Conservation (phyloP, 163 green algal species). For the Chlorella variabilis region DNA sequence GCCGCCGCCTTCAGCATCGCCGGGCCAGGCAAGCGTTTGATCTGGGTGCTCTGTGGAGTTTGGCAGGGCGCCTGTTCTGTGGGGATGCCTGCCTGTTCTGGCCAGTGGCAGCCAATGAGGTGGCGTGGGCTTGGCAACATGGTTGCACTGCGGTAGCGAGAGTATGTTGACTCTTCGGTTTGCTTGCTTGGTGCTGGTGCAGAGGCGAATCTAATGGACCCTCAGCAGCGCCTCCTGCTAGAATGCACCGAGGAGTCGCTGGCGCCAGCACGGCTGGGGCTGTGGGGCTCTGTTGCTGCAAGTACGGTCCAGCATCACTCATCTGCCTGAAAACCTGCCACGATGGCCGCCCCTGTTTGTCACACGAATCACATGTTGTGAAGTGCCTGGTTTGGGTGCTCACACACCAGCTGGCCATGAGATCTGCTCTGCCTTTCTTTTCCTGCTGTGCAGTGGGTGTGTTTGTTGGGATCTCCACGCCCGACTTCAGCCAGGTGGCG, state of each 20-base stretch:
- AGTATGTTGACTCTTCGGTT: background rate
- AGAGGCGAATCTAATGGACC: slow-evolving; percentile 76
- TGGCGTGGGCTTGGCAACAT: background rate
- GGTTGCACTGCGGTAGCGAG: background rate
- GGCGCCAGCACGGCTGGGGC: background rate
- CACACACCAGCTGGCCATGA: too few species aligned
- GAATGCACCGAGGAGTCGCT: slow-evolving; percentile 48
- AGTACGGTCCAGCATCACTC: too few species aligned
- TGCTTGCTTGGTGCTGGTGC: background rate
- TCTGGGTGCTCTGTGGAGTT: too few species aligned
- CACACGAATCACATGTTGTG: background rate
- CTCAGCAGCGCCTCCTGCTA: slow-evolving; percentile 82
- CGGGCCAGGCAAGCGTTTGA: background rate
- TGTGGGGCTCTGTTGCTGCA: slow-evolving; percentile 33
- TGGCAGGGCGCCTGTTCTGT: too few species aligned
- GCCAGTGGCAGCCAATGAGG: too few species aligned
- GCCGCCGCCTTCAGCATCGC: slow-evolving; percentile 68
- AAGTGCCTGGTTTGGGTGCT: background rate
- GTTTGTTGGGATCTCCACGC: slow-evolving; percentile 82
- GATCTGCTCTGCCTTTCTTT: background rate
- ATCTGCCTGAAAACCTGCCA: background rate
- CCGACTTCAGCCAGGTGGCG: slow-evolving; percentile 76
- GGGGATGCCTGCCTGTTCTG: too few species aligned
- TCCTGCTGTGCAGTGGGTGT: slow-evolving; percentile 47
- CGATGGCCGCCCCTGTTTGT: background rate